Base-by-base conservation (phyloP, 305 asterid genomes). In the Coffea humblotiana region DNA sequence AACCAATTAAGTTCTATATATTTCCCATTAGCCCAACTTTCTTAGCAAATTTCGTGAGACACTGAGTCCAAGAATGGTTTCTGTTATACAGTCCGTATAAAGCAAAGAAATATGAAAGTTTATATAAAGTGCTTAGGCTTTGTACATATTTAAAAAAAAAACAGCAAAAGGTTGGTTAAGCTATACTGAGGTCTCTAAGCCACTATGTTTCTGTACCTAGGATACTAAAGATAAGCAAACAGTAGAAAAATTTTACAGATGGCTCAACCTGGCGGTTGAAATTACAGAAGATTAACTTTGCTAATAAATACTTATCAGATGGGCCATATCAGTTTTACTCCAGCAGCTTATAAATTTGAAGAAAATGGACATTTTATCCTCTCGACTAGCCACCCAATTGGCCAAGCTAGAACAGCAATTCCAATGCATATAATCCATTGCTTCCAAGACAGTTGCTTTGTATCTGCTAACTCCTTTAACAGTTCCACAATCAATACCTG, bases 341-440 rank as follows among this genome's bases (percentile, higher is more conserved):
- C 23, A 43, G 43, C 61, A 21, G 29, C 73, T 32, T 18, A 27
- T 0, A 18, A 58, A 61, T 40, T 3, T 23, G 40, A 48, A 43
- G 6, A 27, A 56, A 25, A 32, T 48, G 85, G 11, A 79, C 71
- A 73, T 14, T 78, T 86, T n/a, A 84, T 69, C 71, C 75, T 64
- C 10, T 80, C 61, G n/a, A 82, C 35, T 10, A 86, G 77, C 78
- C 82, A 80, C 43, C 88, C 85, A 25, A 80, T 54, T 21, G 80
- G 86, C 77, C 82, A 82, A 48, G 86, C 82, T 14, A 76, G 67
- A 65, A 65, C 49, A 19, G 84, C 86, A 40, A 86, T 25, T 66
- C 85, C 86, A 58, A 80, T 32, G 47, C 89, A 86, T 56, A 66
- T 72, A 35, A 71, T 43, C 89, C 86, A 86, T 71, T 86, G 83